Base-by-base conservation (phyloP, 805 yeast genomes). In the Candida odintsovae region DNA sequence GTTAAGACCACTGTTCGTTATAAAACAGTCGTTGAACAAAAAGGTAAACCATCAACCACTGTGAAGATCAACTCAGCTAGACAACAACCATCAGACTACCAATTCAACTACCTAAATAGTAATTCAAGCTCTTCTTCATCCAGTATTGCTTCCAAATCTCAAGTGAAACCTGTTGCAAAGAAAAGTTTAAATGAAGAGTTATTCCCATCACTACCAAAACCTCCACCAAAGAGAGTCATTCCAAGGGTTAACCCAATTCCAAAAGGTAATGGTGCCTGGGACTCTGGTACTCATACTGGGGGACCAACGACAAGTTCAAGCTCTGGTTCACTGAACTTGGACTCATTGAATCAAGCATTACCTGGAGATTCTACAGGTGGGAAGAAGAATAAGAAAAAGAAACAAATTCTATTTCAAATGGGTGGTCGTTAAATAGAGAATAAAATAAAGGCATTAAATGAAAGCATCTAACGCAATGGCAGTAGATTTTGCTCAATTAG, bases 211-310 rank as follows among this genome's bases (percentile, higher is more conserved):
- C 60, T 76, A 39, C 67, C 75, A 38, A 61, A 61, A 37, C 61
- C 57, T 33, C 66, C 63, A 49, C 67, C 71, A 54, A 76, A 73
- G 57, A 57, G 64, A 42, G 70, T 77, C 18, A 56, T 55, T 45
- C 87, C 90, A 2, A 71, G 85, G 37, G 86, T 84, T 4, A 80
- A 78, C 41, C 79, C 82, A 8, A 63, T 72, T 35, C 64, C 52
- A 15, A 59, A 64, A n/a, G 68, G 66, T 37, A 68, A 70, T 22
- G 64, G 70, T 28, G 53, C 61, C n/a, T 65, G 73, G 74, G 56
- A 50, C 29, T 25, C 28, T 15, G 16, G 21, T 20, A 28, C 23
- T 7, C 22, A 31, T 20, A 18, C 45, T 28, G 31, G 31, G 3
- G 31, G 46, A 19, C 19, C 48, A 9, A 55, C 62, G 16, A 56